Percentiles rank a stretch among this genome's conserved stretches.
These are phyloP conservation scores for Stenocarpella maydis DNA, from an alignment of 2,329 filamentous ascomycete species.

Conservation along the genomic window DNA sequence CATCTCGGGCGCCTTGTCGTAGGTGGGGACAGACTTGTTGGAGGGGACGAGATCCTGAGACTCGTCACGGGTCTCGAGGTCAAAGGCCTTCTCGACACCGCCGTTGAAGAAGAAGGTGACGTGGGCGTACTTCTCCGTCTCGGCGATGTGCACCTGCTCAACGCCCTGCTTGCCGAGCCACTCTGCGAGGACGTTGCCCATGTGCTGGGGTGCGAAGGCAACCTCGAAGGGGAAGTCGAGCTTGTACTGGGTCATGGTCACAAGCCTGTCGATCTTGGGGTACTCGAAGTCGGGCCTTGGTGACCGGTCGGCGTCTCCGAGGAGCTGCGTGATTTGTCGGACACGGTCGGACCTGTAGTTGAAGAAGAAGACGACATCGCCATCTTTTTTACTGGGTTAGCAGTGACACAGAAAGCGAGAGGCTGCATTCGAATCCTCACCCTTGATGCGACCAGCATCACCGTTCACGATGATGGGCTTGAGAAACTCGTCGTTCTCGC, in stretches of 20 bases:
- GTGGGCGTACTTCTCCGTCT: slow-evolving; percentile 99
- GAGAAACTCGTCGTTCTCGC: slow-evolving; percentile 95
- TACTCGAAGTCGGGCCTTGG: slow-evolving; percentile 91
- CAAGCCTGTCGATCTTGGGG: slow-evolving; percentile 83
- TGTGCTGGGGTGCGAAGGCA: slow-evolving; percentile 92
- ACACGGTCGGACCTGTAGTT: slow-evolving; percentile 99
- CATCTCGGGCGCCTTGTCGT: slow-evolving; percentile 96
- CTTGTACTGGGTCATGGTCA: slow-evolving; percentile 99
- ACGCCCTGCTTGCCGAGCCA: slow-evolving; percentile 90
- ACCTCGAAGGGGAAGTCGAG: slow-evolving; percentile 89
- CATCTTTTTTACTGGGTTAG: slow-evolving; percentile 63
- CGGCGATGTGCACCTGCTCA: slow-evolving; percentile 94
- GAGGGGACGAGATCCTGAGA: slow-evolving; percentile 80
- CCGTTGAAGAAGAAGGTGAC: slow-evolving; percentile 99
- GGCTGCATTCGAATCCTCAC: slow-evolving; percentile 52
- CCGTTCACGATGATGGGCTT: slow-evolving; percentile 97
- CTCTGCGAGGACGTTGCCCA: slow-evolving; percentile 98
- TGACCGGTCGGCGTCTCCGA: slow-evolving; percentile 91
- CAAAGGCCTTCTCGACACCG: slow-evolving; percentile 95
- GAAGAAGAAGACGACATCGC: slow-evolving; percentile 98
- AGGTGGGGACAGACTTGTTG: slow-evolving; percentile 89
- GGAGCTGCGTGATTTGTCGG: slow-evolving; percentile 92
- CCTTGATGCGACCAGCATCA: slow-evolving; percentile 84
- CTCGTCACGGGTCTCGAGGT: slow-evolving; percentile 90
- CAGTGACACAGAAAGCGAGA: not conserved